Percentiles rank a stretch among this genome's conserved stretches.
Conservation (phyloP, 345 rosid species). For the Pistacia atlantica region DNA sequence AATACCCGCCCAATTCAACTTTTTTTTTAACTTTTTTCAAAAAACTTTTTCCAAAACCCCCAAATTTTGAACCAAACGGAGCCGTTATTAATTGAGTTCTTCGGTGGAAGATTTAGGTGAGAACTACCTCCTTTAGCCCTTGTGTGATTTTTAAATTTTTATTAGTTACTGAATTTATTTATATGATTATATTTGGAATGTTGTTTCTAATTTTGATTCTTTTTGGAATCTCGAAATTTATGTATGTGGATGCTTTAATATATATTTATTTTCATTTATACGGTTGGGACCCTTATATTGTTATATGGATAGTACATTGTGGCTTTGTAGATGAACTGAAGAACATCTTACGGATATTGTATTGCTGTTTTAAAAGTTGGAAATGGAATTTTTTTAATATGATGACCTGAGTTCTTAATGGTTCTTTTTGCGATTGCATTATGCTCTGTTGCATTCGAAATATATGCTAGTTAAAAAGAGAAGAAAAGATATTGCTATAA, state of each 20-base stretch:
- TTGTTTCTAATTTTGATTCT: background rate
- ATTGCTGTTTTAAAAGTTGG: too few species aligned
- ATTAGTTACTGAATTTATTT: too few species aligned
- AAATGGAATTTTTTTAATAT: background rate
- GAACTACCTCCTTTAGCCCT: background rate
- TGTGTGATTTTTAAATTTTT: background rate
- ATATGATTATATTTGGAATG: background rate
- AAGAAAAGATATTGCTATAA: too few species aligned
- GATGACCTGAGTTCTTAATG: background rate
- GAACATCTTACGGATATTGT: background rate
- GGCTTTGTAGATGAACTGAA: background rate
- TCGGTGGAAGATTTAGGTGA: constrained; percentile 20
- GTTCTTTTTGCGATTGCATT: background rate
- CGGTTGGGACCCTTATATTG: background rate
- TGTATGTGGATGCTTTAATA: background rate
- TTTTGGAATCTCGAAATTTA: background rate
- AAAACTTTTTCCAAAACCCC: too few species aligned
- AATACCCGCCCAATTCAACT: too few species aligned
- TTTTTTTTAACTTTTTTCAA: too few species aligned
- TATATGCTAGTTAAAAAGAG: too few species aligned
- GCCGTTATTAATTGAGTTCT: background rate
- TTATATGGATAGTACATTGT: background rate
- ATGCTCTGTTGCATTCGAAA: too few species aligned
- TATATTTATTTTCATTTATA: too few species aligned
- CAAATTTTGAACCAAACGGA: too few species aligned